Base-by-base conservation (phyloP, 768 basidiomycete genomes). In the Leccinellum rugosiceps region DNA sequence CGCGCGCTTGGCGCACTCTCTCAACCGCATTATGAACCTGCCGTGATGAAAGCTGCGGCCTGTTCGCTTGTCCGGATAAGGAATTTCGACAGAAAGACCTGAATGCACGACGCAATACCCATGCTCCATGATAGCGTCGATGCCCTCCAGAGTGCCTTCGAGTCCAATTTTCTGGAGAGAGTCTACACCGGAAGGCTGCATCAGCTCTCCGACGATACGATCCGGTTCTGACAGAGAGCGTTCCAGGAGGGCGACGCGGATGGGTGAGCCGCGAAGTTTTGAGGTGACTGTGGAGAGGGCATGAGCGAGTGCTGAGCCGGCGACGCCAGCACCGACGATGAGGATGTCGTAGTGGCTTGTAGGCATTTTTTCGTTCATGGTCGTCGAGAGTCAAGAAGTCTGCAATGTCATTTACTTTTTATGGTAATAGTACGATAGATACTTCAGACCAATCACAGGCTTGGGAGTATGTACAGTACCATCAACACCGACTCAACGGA, bases 41-140 rank as follows among this genome's bases (percentile, higher is more conserved):
- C 97, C 97, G 70, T 98, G 96, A 74, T 98, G 96, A 71, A 99
- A 98, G 55, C 86, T 86, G 50, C 92, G 75, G 0, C 96, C 95
- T 64, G 92, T 82, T 55, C 83, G 69, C 3, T 72, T 75, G 32
- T 75, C 76, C 0, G 94, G 94, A 69, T 98, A 98, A 1, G 94
- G 94, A 55, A 97, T 95, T 54, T 88, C 87, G 23, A 98, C 94
- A 41, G 79, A 79, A 68, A 82, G 78, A 50, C 82, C 86, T 31
- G 68, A 64, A 0, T 64, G 78, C 56, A 88, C 76, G 45, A 97
- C 87, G 67, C 89, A 91, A 74, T 99, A 98, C 4, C 97, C 96
- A 53, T 87, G 76, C 14, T 84, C 88, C 0, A 84, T 83, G 30
- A 94, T 79, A 0, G 94, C 87, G 71, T 92, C 95, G 56, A 98